Evolutionary conservation across 768 basidiomycete genomes (phyloP).

Genomic region (Lentinula sp.): DNA sequence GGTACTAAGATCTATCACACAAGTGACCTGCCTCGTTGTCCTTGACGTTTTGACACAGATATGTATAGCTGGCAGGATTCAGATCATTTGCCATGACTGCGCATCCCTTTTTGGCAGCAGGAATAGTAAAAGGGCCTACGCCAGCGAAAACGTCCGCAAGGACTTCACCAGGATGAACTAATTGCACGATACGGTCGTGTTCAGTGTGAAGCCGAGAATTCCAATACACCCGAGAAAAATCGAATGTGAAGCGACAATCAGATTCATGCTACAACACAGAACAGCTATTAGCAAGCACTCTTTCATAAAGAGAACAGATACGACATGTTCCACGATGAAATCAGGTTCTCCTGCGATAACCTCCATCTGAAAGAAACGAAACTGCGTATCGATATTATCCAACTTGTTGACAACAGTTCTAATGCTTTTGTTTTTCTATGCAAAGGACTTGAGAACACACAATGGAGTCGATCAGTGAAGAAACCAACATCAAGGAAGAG

Average conservation of each 20-base stretch:
- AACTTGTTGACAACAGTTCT: slow-evolving; percentile 95
- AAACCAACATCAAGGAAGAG: slow-evolving; percentile 80
- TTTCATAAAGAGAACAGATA: slow-evolving; percentile 17
- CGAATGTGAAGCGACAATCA: slow-evolving; percentile 84
- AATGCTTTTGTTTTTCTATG: slow-evolving; percentile 79
- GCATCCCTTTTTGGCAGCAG: slow-evolving; percentile 88
- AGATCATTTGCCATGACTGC: slow-evolving; percentile 90
- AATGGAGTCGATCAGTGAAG: not conserved
- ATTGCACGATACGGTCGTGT: slow-evolving; percentile 76
- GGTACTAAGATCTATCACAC: not conserved
- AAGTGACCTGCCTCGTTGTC: slow-evolving; percentile 63
- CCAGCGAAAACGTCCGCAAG: slow-evolving; percentile 95
- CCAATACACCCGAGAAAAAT: slow-evolving; percentile 97
- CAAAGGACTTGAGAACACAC: slow-evolving; percentile 9
- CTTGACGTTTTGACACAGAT: slow-evolving; percentile 62
- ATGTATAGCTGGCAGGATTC: slow-evolving; percentile 84
- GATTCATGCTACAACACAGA: slow-evolving; percentile 60
- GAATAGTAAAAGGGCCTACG: slow-evolving; percentile 93
- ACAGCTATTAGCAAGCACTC: not conserved
- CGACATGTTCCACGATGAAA: slow-evolving; percentile 81
- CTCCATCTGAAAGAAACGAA: slow-evolving; percentile 96
- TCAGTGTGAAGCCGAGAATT: slow-evolving; percentile 93
- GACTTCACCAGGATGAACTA: slow-evolving; percentile 71
- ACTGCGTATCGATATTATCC: slow-evolving; percentile 76
- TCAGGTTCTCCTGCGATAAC: slow-evolving; percentile 87